phyloP scores from a whole-genome alignment of 176 grass and related monocot species.

The Cocos nucifera region DNA sequence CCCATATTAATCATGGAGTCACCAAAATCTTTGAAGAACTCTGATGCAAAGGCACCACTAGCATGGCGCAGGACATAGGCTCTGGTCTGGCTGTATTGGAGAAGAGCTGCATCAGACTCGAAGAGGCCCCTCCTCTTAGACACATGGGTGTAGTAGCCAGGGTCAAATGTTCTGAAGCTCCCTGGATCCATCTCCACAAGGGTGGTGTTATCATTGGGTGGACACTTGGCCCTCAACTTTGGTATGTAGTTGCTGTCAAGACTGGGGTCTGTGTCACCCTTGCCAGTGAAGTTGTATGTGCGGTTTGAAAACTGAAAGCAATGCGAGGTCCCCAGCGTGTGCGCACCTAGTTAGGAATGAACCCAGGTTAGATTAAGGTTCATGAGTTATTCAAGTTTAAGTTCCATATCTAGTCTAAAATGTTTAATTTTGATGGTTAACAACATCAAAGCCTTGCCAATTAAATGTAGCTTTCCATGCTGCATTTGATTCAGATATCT shows the following conservation, averaged over 20 bases:
- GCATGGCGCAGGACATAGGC: slow-evolving; percentile 62
- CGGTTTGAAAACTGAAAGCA: slow-evolving; percentile 53
- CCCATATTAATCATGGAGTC: slow-evolving; percentile 71
- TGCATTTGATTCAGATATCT: too few species aligned
- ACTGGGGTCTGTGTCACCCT: slow-evolving; percentile 14
- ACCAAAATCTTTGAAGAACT: slow-evolving; percentile 64
- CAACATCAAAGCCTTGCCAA: neutral
- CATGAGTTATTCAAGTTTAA: too few species aligned
- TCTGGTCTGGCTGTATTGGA: slow-evolving; percentile 40
- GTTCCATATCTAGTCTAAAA: too few species aligned
- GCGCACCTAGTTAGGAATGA: slow-evolving; percentile 26
- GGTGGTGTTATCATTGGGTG: slow-evolving; percentile 55
- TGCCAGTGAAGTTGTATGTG: slow-evolving; percentile 78
- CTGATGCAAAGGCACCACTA: slow-evolving; percentile 7
- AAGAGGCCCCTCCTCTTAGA: slow-evolving; percentile 57
- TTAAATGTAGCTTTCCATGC: neutral
- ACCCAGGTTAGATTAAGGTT: neutral
- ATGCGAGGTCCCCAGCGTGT: slow-evolving; percentile 76
- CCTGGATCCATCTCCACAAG: slow-evolving; percentile 84
- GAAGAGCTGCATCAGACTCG: slow-evolving; percentile 70
- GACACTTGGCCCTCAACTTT: slow-evolving; percentile 22
- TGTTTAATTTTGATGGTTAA: neutral
- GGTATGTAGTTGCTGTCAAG: slow-evolving; percentile 11
- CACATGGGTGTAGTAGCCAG: slow-evolving; percentile 44
- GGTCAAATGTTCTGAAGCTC: slow-evolving; percentile 76